phyloP scores from a whole-genome alignment of 495 filamentous ascomycete species.

The Penicillium verhagenii region DNA sequence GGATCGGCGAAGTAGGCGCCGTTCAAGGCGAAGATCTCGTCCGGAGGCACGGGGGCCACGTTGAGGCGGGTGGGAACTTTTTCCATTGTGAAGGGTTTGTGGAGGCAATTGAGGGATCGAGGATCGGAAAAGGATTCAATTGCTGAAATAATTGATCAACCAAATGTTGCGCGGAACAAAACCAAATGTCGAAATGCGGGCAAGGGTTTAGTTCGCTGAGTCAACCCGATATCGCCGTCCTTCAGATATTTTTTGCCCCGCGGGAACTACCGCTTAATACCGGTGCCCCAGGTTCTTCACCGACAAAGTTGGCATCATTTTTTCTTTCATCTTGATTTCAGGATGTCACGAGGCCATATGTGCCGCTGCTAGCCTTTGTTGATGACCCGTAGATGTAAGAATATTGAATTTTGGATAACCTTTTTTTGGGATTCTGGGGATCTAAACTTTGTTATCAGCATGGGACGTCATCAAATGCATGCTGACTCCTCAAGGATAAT shows the following conservation, averaged over 20 bases:
- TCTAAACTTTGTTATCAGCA: background rate
- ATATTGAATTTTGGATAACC: background rate
- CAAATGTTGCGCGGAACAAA: background rate
- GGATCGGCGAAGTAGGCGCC: conserved; percentile 41
- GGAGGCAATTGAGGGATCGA: conserved; percentile 1
- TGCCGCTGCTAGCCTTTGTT: conserved; percentile 17
- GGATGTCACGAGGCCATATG: conserved; percentile 11
- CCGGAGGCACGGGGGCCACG: conserved; percentile 42
- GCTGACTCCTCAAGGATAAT: conserved; percentile 4
- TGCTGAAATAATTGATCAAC: no score
- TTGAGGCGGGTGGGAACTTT: conserved; percentile 31
- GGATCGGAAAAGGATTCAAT: background rate
- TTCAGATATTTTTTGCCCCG: conserved; percentile 17
- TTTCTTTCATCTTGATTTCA: background rate
- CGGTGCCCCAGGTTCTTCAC: conserved; percentile 10
- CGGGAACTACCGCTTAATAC: conserved; percentile 30
- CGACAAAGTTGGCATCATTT: background rate
- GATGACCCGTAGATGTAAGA: background rate
- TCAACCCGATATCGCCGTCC: conserved; percentile 30
- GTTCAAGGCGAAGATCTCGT: conserved; percentile 51
- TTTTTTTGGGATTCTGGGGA: background rate
- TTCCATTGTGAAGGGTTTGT: conserved; percentile 27
- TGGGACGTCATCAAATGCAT: conserved; percentile 14
- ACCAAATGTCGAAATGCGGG: background rate
- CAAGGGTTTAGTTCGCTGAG: conserved; percentile 18